Base-by-base conservation (phyloP, 2,329 filamentous ascomycete genomes). In the Onygena corvina region DNA sequence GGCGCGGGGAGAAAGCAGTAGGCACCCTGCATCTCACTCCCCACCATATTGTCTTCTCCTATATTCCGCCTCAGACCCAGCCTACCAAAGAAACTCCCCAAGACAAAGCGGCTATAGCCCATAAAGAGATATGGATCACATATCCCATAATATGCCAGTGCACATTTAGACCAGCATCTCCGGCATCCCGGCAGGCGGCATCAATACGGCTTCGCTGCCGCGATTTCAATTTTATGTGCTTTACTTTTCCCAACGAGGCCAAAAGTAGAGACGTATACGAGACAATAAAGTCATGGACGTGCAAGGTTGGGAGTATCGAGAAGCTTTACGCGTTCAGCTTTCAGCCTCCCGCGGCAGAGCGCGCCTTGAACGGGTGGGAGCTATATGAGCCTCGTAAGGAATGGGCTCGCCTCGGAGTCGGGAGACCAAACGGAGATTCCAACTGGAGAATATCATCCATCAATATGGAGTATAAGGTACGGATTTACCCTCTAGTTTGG, bases 271-370 rank as follows among this genome's bases (percentile, higher is more conserved):
- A 94, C 56, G 84, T 85, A 1, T 98, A 88, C 64, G 89, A 95
- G 51, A 88, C 81, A 53, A 86, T 98, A 56, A 85, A 83, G 53
- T 70, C 74, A 36, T 79, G 86, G 59, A 90, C 88, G 0, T 94
- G 86, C 69, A 88, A 80, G 59, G 69, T 94, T 6, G 84, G 86
- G 4, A 79, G 80, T 23, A 78, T 96, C 46, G 88, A 95, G 56
- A 92, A 86, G 65, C 76, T 98, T 1, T 87, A 95, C 61, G 92
- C 92, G 0, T 98, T 95, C 63, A 79, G 75, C 52, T 95, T 94
- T 63, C 79, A 81, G 48, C 83, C 88, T 8, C 79, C 83, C 8
- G 79, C 77, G 56, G 72, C 77, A 11, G 89, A 95, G 70, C 79
- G 77, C 59, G 76, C 79, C 48, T 72, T 89, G 54, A 80, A 88